Conservation (phyloP, 345 rosid genomes). For the Rubroshorea leprosula region DNA sequence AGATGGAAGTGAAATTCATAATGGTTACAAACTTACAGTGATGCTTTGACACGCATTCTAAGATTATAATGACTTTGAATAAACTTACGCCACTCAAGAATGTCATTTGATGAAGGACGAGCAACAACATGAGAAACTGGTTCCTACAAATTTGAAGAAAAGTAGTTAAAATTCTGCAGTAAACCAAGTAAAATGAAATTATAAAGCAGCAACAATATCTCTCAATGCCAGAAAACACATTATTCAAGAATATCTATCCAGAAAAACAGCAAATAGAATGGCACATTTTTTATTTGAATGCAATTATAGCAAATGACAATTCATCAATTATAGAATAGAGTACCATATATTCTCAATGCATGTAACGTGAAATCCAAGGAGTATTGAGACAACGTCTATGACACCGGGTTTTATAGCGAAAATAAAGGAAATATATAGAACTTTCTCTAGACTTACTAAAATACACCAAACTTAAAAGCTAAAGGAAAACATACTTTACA, state of each 20-base stretch:
- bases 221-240: not conserved
- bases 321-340: not conserved
- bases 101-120: conserved; percentile 83
- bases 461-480: not conserved
- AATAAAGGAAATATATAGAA: too few species aligned
- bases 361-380: not conserved
- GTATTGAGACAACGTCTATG: not conserved
- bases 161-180: conserved; percentile 3
- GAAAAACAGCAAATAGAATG: too few species aligned
- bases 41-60: not conserved
- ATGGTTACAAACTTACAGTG: conserved; percentile 1
- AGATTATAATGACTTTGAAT: conserved; percentile 2
- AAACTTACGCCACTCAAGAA: conserved; percentile 98
- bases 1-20: not conserved
- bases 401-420: not conserved
- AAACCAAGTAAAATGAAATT: conserved; percentile 2
- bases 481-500: conserved; percentile 53
- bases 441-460: not conserved
- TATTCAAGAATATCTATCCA: not conserved
- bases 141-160: conserved; percentile 48
- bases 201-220: not conserved
- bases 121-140: conserved; percentile 93
- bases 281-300: too few species aligned
- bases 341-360: not conserved
- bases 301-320: too few species aligned